These are phyloP conservation scores for Rhodotorula babjevae DNA, from an alignment of 768 basidiomycete species.

Conservation along the genomic window DNA sequence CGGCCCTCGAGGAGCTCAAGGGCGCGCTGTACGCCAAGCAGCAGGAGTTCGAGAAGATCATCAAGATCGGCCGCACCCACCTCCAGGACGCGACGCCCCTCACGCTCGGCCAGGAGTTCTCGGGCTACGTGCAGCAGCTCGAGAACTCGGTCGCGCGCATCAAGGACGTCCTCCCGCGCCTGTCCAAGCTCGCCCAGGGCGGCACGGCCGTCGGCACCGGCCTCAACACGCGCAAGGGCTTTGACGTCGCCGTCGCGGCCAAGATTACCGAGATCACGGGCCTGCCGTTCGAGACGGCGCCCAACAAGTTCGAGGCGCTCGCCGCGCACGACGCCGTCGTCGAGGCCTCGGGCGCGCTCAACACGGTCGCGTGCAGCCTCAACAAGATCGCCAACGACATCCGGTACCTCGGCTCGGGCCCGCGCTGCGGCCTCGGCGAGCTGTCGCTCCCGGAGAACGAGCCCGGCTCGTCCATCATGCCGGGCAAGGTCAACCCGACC, in stretches of 20 bases:
- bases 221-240: slow-evolving; percentile 92
- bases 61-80: slow-evolving; percentile 98
- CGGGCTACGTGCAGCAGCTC: slow-evolving; percentile 93
- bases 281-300: slow-evolving; percentile 86
- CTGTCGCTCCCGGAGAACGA: slow-evolving; percentile 94
- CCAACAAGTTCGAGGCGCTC: slow-evolving; percentile 99
- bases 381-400: slow-evolving; percentile 99
- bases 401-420: slow-evolving; percentile 93
- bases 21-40: slow-evolving; percentile 79
- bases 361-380: slow-evolving; percentile 88
- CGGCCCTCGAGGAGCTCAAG: slow-evolving; percentile 75
- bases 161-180: slow-evolving; percentile 71
- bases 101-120: slow-evolving; percentile 97
- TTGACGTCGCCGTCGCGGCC: slow-evolving; percentile 86
- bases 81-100: slow-evolving; percentile 95
- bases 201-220: slow-evolving; percentile 99
- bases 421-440: slow-evolving; percentile 95
- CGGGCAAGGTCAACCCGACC: slow-evolving; percentile 96
- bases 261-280: slow-evolving; percentile 90
- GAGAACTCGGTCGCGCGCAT: slow-evolving; percentile 82
- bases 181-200: slow-evolving; percentile 88
- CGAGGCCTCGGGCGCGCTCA: slow-evolving; percentile 93
- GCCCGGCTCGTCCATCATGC: slow-evolving; percentile 99
- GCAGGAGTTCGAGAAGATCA: slow-evolving; percentile 78
- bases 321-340: slow-evolving; percentile 98